A percentile compares a stretch with the other conserved stretches of the same genome.
Evolutionary conservation across 73 alveolate species (phyloP).

Genomic region (Paraurostyla sp.): DNA sequence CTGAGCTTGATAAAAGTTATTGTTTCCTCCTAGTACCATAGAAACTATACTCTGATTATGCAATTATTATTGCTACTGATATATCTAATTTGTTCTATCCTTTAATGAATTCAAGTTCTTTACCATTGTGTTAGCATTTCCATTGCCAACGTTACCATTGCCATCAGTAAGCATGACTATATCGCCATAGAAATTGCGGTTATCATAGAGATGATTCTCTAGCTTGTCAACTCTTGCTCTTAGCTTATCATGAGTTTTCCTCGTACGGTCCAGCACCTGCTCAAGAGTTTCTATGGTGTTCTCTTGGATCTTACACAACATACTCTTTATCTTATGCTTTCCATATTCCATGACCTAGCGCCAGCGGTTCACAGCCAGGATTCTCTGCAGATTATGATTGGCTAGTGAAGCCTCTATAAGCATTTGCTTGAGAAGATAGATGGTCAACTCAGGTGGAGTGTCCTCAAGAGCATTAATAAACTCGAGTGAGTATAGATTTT

Average conservation of each 20-base stretch:
- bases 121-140: background rate
- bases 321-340: background rate
- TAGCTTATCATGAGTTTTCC: conserved; percentile 39
- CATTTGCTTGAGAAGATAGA: conserved; percentile 8
- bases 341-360: conserved; percentile 45
- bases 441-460: conserved; percentile 26
- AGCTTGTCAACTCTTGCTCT: conserved; percentile 45
- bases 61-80: conserved; percentile 10
- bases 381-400: conserved; percentile 32
- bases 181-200: conserved; percentile 35
- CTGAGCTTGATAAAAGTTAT: no score
- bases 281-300: conserved; percentile 16
- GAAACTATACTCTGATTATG: background rate
- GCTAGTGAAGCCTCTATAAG: conserved; percentile 25
- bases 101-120: conserved; percentile 19
- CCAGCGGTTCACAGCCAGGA: conserved; percentile 32
- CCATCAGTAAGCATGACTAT: conserved; percentile 11
- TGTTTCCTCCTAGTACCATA: no score
- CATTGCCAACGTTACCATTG: background rate
- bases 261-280: background rate
- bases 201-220: conserved; percentile 24
- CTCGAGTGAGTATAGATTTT: conserved; percentile 10
- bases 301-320: background rate
- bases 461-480: conserved; percentile 31
- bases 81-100: background rate